Percentiles rank a stretch among this genome's conserved stretches.
These are phyloP conservation scores for Xerocomus minutiporus DNA, from an alignment of 1,284 basidiomycete genomes.

Conservation along the genomic window DNA sequence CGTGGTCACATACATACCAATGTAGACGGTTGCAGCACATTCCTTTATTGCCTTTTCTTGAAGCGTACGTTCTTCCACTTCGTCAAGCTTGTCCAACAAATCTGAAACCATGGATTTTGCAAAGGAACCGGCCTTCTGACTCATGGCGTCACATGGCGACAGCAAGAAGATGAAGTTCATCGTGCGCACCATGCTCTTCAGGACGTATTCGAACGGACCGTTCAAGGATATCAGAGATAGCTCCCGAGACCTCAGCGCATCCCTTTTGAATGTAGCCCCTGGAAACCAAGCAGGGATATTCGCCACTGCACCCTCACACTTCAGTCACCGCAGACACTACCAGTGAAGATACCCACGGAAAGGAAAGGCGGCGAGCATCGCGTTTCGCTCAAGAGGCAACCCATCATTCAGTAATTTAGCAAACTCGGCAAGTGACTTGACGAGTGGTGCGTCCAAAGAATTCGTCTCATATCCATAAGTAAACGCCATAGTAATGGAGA, in stretches of 20 bases:
- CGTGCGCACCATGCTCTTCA: constrained; percentile 24
- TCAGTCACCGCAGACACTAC: constrained; percentile 1
- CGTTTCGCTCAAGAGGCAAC: constrained; percentile 27
- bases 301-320: constrained; percentile 15
- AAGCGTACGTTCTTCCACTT: constrained; percentile 7
- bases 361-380: constrained; percentile 31
- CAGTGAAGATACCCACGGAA: constrained; percentile 18
- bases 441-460: constrained; percentile 27
- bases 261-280: constrained; percentile 27
- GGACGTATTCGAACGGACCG: constrained; percentile 29
- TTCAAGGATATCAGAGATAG: constrained; percentile 22
- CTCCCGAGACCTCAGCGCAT: constrained; percentile 27
- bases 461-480: constrained; percentile 31
- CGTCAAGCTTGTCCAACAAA: constrained; percentile 19
- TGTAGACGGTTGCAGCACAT: constrained; percentile 31
- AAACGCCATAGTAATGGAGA: constrained; percentile 30
- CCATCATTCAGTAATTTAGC: constrained; percentile 23
- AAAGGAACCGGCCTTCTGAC: constrained; percentile 26
- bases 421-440: constrained; percentile 25
- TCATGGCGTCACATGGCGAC: constrained; percentile 2
- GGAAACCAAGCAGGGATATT: constrained; percentile 31
- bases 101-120: constrained; percentile 32
- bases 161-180: not conserved
- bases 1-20: constrained; percentile 15
- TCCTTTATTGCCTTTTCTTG: constrained; percentile 27